Evolutionary conservation across 371 early-diverging fungal genomes (phyloP), one percentile per base, ranked within the genome.

Genomic region (Syncephalastrum contaminatum): DNA sequence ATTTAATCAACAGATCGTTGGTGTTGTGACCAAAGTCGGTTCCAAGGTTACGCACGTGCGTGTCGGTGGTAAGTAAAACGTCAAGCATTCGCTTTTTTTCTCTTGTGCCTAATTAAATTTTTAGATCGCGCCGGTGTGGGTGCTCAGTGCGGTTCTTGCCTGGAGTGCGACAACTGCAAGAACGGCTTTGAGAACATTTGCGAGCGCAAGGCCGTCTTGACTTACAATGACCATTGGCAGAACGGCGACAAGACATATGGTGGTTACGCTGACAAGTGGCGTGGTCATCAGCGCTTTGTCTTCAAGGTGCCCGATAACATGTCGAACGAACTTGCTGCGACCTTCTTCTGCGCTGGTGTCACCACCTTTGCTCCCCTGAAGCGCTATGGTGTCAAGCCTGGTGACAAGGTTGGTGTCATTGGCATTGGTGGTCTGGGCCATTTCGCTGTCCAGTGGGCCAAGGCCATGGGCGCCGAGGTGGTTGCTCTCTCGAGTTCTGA

Each of bases 51-150:
- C 60, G n/a, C 54, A 82, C 45, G 51, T 86, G 24, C 63, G 75
- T 41, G 74, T 90, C 39, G 92, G 89, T 39, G 87, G 36, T 30
- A 30, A 30, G 36, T 8, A 30, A 4, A 3, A 30, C 8, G 10
- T 30, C 36, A 10, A 30, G 36, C 36, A 30, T 12, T 30, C n/a
- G 0, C 36, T 30, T 30, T 12, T 30, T 12, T 2, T 12, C 12
- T 5, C 10, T 30, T 30, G 5, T 30, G 12, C 10, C 36, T 30
- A 12, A 30, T 30, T 30, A 30, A 8, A 30, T 30, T 8, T 30
- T 30, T 10, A 30, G 36, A 88, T 55, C 54, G 81, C 8, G 86
- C 88, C 48, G 92, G 92, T 45, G 84, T 85, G 13, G 90, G 88
- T 21, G 84, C 84, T 24, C 84, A 86, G 65, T 72, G 67, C 18